A percentile compares a stretch with the other conserved stretches of the same genome.
Conservation (phyloP, 352 stramenopile species). For the Pythium sukuiense region DNA sequence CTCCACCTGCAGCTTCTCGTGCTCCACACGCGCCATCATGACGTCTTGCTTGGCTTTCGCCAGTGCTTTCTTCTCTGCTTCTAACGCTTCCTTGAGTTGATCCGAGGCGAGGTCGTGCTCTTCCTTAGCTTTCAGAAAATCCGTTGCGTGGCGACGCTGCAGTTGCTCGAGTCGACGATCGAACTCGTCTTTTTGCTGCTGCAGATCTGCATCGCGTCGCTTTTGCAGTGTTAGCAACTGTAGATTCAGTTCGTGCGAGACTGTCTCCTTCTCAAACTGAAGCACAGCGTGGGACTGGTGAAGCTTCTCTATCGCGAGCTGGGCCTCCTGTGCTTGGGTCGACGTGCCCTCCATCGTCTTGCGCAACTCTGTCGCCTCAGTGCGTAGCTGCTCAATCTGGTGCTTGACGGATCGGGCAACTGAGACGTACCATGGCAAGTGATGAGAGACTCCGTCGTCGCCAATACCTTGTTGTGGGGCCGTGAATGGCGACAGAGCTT, state of each 20-base stretch:
- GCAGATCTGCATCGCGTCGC: conserved; percentile 52
- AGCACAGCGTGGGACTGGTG: conserved; percentile 58
- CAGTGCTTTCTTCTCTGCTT: conserved; percentile 25
- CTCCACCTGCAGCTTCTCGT: conserved; percentile 43
- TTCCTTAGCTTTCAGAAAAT: conserved; percentile 53
- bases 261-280: conserved; percentile 69
- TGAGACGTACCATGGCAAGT: conserved; percentile 66
- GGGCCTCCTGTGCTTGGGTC: conserved; percentile 29
- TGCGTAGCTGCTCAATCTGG: conserved; percentile 29
- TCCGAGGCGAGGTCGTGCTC: conserved; percentile 43
- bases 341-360: conserved; percentile 28
- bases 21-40: conserved; percentile 22
- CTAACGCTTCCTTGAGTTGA: conserved; percentile 21
- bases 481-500: conserved; percentile 33
- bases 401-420: conserved; percentile 36
- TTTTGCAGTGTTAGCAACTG: conserved; percentile 51
- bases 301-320: conserved; percentile 32
- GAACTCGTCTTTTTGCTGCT: conserved; percentile 47
- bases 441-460: conserved; percentile 34
- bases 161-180: conserved; percentile 58
- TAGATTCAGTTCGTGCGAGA: conserved; percentile 58
- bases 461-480: conserved; percentile 16
- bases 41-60: conserved; percentile 31
- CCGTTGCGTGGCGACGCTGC: conserved; percentile 47
- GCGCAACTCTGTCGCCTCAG: conserved; percentile 26